A percentile compares a stretch with the other conserved stretches of the same genome.
phyloP scores from a whole-genome alignment of 2,329 filamentous ascomycete genomes.

The Pyrenochaeta sp. region DNA sequence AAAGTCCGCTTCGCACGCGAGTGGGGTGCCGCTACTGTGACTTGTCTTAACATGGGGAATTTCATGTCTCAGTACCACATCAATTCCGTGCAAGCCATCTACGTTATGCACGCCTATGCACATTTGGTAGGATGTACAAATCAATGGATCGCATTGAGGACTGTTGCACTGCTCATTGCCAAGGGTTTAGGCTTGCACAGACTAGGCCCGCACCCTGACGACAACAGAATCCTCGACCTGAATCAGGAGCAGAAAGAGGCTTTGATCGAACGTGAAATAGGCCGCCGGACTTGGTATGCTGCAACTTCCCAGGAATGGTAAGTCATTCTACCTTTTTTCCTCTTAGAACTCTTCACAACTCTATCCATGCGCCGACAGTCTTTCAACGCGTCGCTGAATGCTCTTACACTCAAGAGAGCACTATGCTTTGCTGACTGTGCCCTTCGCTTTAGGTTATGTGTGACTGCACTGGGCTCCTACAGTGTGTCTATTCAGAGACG shows the following conservation, averaged over 20 bases:
- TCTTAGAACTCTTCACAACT: no score
- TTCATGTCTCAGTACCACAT: slow-evolving; percentile 53
- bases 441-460: slow-evolving; percentile 38
- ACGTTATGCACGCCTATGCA: slow-evolving; percentile 59
- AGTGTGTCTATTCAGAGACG: slow-evolving; percentile 42
- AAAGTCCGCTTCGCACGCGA: slow-evolving; percentile 52
- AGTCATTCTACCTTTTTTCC: background rate
- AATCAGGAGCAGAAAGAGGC: slow-evolving; percentile 34
- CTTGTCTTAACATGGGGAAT: slow-evolving; percentile 57
- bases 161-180: slow-evolving; percentile 57
- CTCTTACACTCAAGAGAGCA: no score
- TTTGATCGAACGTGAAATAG: slow-evolving; percentile 47
- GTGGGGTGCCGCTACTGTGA: slow-evolving; percentile 58
- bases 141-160: slow-evolving; percentile 57
- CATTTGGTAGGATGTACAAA: slow-evolving; percentile 60
- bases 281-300: slow-evolving; percentile 51
- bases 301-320: slow-evolving; percentile 54
- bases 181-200: slow-evolving; percentile 58
- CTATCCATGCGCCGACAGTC: no score
- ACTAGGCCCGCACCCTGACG: slow-evolving; percentile 37
- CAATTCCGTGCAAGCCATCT: slow-evolving; percentile 56
- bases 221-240: slow-evolving; percentile 24
- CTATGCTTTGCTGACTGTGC: background rate
- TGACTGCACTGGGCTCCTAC: slow-evolving; percentile 52
- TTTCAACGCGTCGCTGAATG: background rate